Base-by-base conservation (phyloP, 73 alveolate genomes). In the Diophrys appendiculata region DNA sequence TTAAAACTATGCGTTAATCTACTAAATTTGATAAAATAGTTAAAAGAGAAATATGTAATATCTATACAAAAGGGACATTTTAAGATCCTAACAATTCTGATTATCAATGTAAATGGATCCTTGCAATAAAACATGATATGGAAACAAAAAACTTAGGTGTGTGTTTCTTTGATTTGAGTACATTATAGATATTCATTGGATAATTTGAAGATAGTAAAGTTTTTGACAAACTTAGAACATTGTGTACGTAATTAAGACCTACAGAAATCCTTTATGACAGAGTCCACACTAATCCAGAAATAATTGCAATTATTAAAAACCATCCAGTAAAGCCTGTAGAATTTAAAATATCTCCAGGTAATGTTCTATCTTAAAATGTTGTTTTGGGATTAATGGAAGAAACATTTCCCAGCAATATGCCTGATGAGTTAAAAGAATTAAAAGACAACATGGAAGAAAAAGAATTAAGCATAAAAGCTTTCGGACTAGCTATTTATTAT, bases 21-120 rank as follows among this genome's bases (percentile, higher is more conserved):
- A 43, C 5, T 11, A 43, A 43, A 18, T 43, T 11, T 11, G 60
- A 43, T 18, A 5, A 18, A 5, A 43, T 43, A 11, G 97, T 92
- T 18, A 18, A 67, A 2, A 88, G 97, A 77, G 93, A 84, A 33
- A 30, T 88, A 11, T 71, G 81, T 60, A 69, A 89, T 32, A 80
- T 92, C 31, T 76, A 75, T 60, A 87, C 93, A 0, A 92, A 86
- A 81, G 97, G 97, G 0, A 92, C 94, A 2, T 85, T 31, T 75
- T 34, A 55, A 23, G 80, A 35, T 25, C 25, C 34, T 0, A 69
- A 54, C 54, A 54, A 60, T 29, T 30, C 65, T 31, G 80, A 72
- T 35, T 75, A 78, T 53, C 81, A 77, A 33, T 79, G 87, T 1
- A 80, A 73, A 69, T 80, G 69, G 80, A 77, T 87, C 54, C 80